Evolutionary conservation across 495 filamentous ascomycete species (phyloP).

Genomic region (Lineolata rhizophorae): DNA sequence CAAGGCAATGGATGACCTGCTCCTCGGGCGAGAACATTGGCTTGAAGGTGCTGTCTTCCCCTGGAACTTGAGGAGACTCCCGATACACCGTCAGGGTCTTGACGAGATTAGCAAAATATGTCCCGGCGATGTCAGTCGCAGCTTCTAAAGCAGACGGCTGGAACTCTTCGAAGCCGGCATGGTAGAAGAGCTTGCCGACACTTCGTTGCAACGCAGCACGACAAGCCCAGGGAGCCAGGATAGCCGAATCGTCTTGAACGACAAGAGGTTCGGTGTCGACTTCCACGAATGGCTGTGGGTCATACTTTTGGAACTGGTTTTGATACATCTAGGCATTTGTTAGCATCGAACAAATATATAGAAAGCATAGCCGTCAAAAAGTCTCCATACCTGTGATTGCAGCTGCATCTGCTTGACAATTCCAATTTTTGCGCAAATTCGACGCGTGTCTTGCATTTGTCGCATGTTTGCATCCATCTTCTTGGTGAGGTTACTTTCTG

Average conservation of each 20-base stretch:
- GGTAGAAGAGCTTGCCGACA: conserved; percentile 85
- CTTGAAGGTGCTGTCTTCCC: conserved; percentile 28
- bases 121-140: conserved; percentile 71
- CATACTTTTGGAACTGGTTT: conserved; percentile 95
- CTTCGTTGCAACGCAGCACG: conserved; percentile 71
- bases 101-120: conserved; percentile 72
- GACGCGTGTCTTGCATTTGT: conserved; percentile 92
- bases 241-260: conserved; percentile 64
- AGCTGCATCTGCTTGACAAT: conserved; percentile 99
- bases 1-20: conserved; percentile 64
- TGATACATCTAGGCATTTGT: conserved; percentile 83
- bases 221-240: conserved; percentile 61
- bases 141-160: conserved; percentile 85
- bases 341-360: too few relatives aligned
- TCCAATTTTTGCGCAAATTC: conserved; percentile 84
- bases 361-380: too few relatives aligned
- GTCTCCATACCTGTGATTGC: conserved; percentile 63
- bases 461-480: conserved; percentile 78
- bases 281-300: conserved; percentile 78
- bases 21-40: conserved; percentile 58
- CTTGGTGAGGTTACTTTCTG: conserved; percentile 48
- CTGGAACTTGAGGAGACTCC: conserved; percentile 38
- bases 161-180: conserved; percentile 92
- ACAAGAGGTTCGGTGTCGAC: conserved; percentile 67
- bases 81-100: conserved; percentile 58